Percentiles rank a stretch among this genome's conserved stretches.
Evolutionary conservation across 257 asterid species (phyloP).

Genomic region (Scutellaria baicalensis): DNA sequence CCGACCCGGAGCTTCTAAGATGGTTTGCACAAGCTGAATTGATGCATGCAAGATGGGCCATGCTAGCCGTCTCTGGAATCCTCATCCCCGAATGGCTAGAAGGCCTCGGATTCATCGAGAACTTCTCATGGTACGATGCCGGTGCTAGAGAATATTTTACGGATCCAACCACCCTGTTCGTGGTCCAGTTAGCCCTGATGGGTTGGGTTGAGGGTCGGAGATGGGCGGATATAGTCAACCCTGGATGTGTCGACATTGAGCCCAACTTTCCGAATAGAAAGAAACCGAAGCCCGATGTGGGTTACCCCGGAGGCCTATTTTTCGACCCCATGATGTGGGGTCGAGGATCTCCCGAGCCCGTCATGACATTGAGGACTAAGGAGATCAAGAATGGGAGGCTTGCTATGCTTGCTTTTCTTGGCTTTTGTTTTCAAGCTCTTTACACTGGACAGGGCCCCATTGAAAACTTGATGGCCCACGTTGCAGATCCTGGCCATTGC

Average conservation of each 20-base stretch:
- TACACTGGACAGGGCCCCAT: slow-evolving; percentile 68
- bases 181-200: slow-evolving; percentile 58
- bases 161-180: slow-evolving; percentile 60
- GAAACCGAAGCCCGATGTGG: slow-evolving; percentile 69
- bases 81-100: slow-evolving; percentile 80
- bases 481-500: slow-evolving; percentile 90
- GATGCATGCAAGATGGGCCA: slow-evolving; percentile 80
- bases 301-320: slow-evolving; percentile 89
- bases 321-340: slow-evolving; percentile 86
- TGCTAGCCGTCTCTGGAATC: slow-evolving; percentile 80
- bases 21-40: slow-evolving; percentile 94
- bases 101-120: slow-evolving; percentile 60
- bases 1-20: slow-evolving; percentile 71
- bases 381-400: slow-evolving; percentile 89
- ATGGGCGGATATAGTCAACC: slow-evolving; percentile 80
- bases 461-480: slow-evolving; percentile 62
- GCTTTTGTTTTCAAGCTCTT: slow-evolving; percentile 77
- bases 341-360: slow-evolving; percentile 87
- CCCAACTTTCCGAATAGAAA: slow-evolving; percentile 48
- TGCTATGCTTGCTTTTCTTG: slow-evolving; percentile 83
- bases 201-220: slow-evolving; percentile 92
- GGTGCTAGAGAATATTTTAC: slow-evolving; percentile 68
- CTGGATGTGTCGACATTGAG: slow-evolving; percentile 74
- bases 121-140: slow-evolving; percentile 78
- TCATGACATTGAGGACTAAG: slow-evolving; percentile 78